Evolutionary conservation across 2,329 filamentous ascomycete genomes (phyloP).

Genomic region (Ophiostoma himal-ulmi): DNA sequence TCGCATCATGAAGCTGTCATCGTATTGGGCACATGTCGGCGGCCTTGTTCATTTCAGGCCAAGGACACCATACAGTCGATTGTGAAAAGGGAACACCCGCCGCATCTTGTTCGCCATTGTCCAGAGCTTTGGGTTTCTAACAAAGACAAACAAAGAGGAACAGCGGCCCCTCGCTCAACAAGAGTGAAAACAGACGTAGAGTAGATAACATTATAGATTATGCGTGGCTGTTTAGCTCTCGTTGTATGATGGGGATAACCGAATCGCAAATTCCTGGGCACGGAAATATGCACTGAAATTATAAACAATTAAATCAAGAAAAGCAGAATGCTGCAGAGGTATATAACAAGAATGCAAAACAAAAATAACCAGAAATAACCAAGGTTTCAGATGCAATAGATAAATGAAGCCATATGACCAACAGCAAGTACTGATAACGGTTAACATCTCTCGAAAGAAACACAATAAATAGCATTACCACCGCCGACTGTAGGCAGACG

Average conservation of each 20-base stretch:
- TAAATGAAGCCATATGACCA: neutral
- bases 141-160: neutral
- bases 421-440: neutral
- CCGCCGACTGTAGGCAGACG: constrained; percentile 4
- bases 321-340: constrained; percentile 3
- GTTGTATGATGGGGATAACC: neutral
- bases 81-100: neutral
- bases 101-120: neutral
- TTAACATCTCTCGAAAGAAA: neutral
- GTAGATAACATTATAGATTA: neutral
- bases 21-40: neutral
- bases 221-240: neutral
- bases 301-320: neutral
- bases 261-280: neutral
- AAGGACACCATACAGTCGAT: neutral
- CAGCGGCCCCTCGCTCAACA: neutral
- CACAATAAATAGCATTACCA: neutral
- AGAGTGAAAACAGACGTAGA: neutral
- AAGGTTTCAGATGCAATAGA: neutral
- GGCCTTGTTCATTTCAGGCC: neutral
- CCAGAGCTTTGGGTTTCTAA: no score
- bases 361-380: neutral
- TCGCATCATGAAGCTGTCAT: neutral
- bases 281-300: neutral
- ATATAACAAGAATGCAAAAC: constrained; percentile 5